Base-by-base conservation (phyloP, 495 filamentous ascomycete species). In the Trichocladium antarcticum region DNA sequence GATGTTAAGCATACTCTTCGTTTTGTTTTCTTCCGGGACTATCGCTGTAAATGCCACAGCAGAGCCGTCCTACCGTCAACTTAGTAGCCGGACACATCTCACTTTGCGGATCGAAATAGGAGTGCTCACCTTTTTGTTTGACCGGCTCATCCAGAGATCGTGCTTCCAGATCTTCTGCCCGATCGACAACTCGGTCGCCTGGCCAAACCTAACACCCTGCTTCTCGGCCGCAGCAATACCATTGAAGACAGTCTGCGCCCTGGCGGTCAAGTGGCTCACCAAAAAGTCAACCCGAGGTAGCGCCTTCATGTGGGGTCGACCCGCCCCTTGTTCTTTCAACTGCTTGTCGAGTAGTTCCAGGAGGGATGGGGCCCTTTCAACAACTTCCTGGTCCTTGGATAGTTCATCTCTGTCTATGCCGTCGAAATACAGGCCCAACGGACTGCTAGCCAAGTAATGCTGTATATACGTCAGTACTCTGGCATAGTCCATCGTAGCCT, bases 181-280 rank as follows among this genome's bases (percentile, higher is more conserved):
- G 15, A 69, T 24, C 40, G 62, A 57, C 24, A 77, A 45, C 20
- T 64, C 57, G 2, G 66, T 62, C 7, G 55, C 57, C 34, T 67
- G 59, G 1, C 76, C 76, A 50, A 80, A 77, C 14, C 70, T 61
- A 6, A 80, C 75, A 42, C 69, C 71, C 38, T 75, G 61, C 49
- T 72, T 73, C 52, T 77, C 69, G 7, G 74, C 73, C 48, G 76
- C 68, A 8, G 76, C 75, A 49, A 80, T 77, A 17, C 73, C 69
- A 20, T 66, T 53, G 32, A 79, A 76, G 1, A 78, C 61, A 1
- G 36, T 42, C 37, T 55, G 62, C 17, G 72, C 64, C 42, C 68
- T 66, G 17, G 38, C 51, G 3, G 57, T 60, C 35, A 78, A 45
- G 47, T 71, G 67, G 12, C 66, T 58, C n/a, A 67, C 66, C 24